Evolutionary conservation across 257 asterid species (phyloP).

Genomic region (Przewalskia tangutica): DNA sequence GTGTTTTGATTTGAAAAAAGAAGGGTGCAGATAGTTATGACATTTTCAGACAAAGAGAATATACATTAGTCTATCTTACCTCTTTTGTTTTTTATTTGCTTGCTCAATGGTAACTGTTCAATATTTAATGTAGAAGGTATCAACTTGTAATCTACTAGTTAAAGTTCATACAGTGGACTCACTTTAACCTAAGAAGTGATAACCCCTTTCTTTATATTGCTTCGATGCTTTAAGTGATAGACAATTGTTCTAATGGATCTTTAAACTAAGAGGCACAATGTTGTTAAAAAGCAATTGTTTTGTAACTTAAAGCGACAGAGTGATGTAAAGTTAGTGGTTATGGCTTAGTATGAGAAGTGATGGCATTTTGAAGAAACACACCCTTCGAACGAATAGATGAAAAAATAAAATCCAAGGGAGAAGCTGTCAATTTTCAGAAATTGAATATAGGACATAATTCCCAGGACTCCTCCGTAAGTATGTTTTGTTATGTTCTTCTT

Average conservation of each 20-base stretch:
- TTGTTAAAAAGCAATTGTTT: neutral
- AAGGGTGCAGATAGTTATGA: neutral
- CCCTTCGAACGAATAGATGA: neutral
- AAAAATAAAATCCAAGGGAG: neutral
- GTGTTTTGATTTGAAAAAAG: too few relatives aligned
- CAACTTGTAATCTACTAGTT: neutral
- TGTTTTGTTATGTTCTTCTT: neutral
- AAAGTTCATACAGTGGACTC: too few relatives aligned
- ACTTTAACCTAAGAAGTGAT: neutral
- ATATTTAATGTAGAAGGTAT: neutral
- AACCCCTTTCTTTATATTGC: neutral
- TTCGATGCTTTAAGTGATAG: neutral
- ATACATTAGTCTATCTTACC: neutral
- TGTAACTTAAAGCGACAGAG: neutral
- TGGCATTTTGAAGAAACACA: neutral
- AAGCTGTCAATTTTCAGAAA: neutral
- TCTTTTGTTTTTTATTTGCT: neutral
- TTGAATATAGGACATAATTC: neutral
- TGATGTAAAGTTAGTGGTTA: neutral
- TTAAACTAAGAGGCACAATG: neutral
- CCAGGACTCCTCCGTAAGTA: neutral
- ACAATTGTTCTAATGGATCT: neutral
- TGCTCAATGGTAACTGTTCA: neutral
- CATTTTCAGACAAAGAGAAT: neutral
- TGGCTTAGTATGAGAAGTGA: neutral